Percentiles rank a stretch among this genome's conserved stretches.
Conservation (phyloP, 495 filamentous ascomycete species). For the Wilcoxina mikolae region DNA sequence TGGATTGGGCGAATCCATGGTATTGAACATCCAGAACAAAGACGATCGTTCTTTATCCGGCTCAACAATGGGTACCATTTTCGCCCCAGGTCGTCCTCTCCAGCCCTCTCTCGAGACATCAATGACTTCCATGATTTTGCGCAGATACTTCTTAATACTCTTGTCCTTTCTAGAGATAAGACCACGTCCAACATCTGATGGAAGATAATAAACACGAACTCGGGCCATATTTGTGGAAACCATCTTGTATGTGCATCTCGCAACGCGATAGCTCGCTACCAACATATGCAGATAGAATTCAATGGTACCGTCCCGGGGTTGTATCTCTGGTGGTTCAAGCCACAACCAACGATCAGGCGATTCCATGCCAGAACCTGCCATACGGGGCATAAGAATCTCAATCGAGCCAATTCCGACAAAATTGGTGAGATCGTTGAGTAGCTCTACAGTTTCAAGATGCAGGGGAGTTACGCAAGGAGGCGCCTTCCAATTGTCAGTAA, state of each 20-base stretch:
- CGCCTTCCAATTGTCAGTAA: too few species aligned
- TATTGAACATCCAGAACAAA: slow-evolving; percentile 78
- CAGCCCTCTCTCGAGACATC: slow-evolving; percentile 45
- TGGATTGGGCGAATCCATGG: slow-evolving; percentile 56
- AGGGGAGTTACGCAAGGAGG: too few species aligned
- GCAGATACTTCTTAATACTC: slow-evolving; percentile 34
- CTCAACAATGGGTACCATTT: background rate
- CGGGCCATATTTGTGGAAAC: slow-evolving; percentile 7
- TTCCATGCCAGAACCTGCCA: slow-evolving; percentile 15
- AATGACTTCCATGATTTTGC: slow-evolving; percentile 39
- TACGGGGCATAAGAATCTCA: slow-evolving; percentile 15
- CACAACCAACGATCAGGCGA: slow-evolving; percentile 24
- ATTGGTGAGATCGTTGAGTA: slow-evolving; percentile 20
- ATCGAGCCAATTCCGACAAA: slow-evolving; percentile 22
- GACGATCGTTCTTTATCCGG: slow-evolving; percentile 39
- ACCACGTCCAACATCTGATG: slow-evolving; percentile 46
- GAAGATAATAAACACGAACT: slow-evolving; percentile 50
- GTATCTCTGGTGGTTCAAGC: slow-evolving; percentile 16
- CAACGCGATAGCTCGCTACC: slow-evolving; percentile 5
- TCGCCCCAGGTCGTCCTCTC: slow-evolving; percentile 32
- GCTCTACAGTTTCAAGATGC: slow-evolving; percentile 7
- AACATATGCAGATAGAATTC: slow-evolving; percentile 14
- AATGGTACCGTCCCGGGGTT: slow-evolving; percentile 3
- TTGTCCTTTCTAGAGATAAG: slow-evolving; percentile 34
- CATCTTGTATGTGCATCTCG: slow-evolving; percentile 25